These are phyloP conservation scores for Podospora pseudoanserina DNA, from an alignment of 495 filamentous ascomycete species.

Conservation along the genomic window DNA sequence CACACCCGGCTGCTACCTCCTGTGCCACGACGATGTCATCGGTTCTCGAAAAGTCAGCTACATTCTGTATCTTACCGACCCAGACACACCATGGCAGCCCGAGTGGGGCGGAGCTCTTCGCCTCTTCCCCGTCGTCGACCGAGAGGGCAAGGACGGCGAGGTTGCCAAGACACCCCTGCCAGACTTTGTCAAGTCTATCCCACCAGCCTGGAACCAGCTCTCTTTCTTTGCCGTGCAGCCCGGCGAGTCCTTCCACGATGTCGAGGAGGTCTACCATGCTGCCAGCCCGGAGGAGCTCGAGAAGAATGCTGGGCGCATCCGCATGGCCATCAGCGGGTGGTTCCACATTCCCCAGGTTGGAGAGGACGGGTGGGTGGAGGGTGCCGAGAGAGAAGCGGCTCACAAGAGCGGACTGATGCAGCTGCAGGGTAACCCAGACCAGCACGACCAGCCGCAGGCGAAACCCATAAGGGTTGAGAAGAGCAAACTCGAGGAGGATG, in stretches of 20 bases:
- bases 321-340: slow-evolving; percentile 99
- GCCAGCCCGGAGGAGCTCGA: slow-evolving; percentile 48
- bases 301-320: slow-evolving; percentile 65
- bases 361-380: slow-evolving; percentile 87
- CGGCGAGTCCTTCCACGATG: slow-evolving; percentile 95
- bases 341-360: slow-evolving; percentile 96
- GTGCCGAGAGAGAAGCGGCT: slow-evolving; percentile 81
- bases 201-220: slow-evolving; percentile 94
- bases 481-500: slow-evolving; percentile 44
- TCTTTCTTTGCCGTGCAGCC: slow-evolving; percentile 98
- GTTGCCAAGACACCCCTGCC: slow-evolving; percentile 70
- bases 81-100: slow-evolving; percentile 83
- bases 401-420: slow-evolving; percentile 87
- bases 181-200: slow-evolving; percentile 70
- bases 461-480: slow-evolving; percentile 51
- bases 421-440: slow-evolving; percentile 83
- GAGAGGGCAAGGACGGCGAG: slow-evolving; percentile 63
- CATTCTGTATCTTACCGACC: slow-evolving; percentile 93
- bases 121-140: slow-evolving; percentile 71
- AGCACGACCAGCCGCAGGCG: slow-evolving; percentile 75
- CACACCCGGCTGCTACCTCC: slow-evolving; percentile 88
- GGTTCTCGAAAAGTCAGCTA: slow-evolving; percentile 90
- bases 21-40: slow-evolving; percentile 98
- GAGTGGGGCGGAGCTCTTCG: slow-evolving; percentile 94
- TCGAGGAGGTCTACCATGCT: slow-evolving; percentile 90